These are phyloP conservation scores for Cardiospermum halicacabum DNA, from an alignment of 345 rosid species.

Conservation along the genomic window DNA sequence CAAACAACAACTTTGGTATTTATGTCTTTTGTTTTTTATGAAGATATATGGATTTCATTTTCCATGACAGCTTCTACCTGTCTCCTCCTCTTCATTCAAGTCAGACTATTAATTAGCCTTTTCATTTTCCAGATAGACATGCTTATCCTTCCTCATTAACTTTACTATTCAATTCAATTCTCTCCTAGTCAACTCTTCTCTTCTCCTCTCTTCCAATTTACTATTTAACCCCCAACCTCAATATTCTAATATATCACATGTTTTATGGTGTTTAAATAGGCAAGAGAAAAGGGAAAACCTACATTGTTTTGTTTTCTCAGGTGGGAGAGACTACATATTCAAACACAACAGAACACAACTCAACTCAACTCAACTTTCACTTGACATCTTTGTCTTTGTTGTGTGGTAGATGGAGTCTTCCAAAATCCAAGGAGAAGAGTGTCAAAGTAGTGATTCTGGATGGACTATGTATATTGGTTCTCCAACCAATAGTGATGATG, in stretches of 20 bases:
- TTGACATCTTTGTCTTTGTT: neutral
- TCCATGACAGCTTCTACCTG: slow-evolving; percentile 57
- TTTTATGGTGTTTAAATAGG: too few species aligned
- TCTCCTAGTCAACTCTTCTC: neutral
- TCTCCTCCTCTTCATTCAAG: slow-evolving; percentile 38
- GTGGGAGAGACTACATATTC: too few species aligned
- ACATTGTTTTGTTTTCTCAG: too few species aligned
- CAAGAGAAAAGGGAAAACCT: too few species aligned
- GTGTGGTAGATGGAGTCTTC: slow-evolving; percentile 44
- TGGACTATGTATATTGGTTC: slow-evolving; percentile 73
- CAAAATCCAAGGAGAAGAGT: slow-evolving; percentile 36
- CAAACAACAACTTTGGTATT: slow-evolving; percentile 26
- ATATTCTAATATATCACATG: too few species aligned
- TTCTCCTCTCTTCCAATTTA: slow-evolving; percentile 24
- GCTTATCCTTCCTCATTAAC: slow-evolving; percentile 22
- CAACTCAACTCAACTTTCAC: neutral
- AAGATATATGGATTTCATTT: slow-evolving; percentile 31
- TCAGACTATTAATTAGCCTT: slow-evolving; percentile 38
- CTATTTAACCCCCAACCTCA: too few species aligned
- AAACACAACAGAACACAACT: too few species aligned
- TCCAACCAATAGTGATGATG: slow-evolving; percentile 21
- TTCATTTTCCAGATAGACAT: slow-evolving; percentile 39
- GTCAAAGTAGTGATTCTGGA: slow-evolving; percentile 63
- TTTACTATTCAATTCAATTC: too few species aligned
- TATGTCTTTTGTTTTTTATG: slow-evolving; percentile 30